Base-by-base conservation (phyloP, 176 grass and related monocot species). In the Raddia guianensis region DNA sequence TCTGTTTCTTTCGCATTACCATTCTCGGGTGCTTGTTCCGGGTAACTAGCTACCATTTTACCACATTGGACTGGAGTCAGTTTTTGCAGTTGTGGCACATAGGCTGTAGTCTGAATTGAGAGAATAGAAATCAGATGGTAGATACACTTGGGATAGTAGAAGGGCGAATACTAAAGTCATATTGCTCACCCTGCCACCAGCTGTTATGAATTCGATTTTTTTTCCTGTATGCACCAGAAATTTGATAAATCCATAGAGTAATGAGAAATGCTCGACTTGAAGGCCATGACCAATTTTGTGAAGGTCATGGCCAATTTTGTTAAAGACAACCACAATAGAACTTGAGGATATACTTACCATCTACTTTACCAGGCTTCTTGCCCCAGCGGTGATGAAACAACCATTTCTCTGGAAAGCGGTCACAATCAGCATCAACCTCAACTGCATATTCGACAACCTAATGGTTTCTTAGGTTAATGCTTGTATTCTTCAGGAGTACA, bases 381-480 rank as follows among this genome's bases (percentile, higher is more conserved):
- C 95, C 95, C 90, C 92, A 94, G 18, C 92, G 81, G 20, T 92
- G 90, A 94, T 98, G 95, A 91, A 98, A 94, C 34, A 98, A 83
- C 90, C 92, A 94, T 81, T 94, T 66, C 56, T 77, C 73, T 42
- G 88, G 92, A 98, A 98, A 98, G 67, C 76, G 83, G 21, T 19
- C 87, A 18, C 71, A 83, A 70, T 94, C 90, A 81, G 92, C 88
- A 84, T 93, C 83, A 72, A 93, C 92, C 64, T 93, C 90, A n/a
- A 98, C 92, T 68, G 88, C 90, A 91, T 87, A 86, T 80, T 87
- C 86, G 58, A 98, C 87, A 84, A 93, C 92, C 95, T 94, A 87
- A 72, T 63, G 66, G 70, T 78, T 87, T 80, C 18, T 82, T 72
- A 18, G 2, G 18, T 76, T 46, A 85, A 72, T 34, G 46, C 5